Percentiles rank a stretch among this genome's conserved stretches.
phyloP scores from a whole-genome alignment of 495 filamentous ascomycete species.

The Aspergillus mulundensis region DNA sequence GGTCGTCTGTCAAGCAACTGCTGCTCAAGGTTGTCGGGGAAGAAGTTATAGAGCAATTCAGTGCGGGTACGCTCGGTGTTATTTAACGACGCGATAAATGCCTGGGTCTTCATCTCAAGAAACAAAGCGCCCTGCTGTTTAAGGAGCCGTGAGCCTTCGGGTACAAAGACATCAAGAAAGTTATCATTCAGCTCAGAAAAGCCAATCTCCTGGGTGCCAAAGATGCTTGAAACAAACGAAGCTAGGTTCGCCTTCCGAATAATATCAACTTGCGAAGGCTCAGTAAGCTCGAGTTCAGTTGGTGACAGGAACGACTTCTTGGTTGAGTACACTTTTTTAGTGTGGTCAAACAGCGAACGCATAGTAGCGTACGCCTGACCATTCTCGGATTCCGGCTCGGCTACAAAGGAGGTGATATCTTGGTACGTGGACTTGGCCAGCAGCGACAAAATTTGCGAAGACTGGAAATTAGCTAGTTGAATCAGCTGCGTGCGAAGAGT shows the following conservation, averaged over 20 bases:
- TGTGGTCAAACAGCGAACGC: constrained; percentile 74
- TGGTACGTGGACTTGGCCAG: constrained; percentile 63
- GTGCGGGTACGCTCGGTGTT: constrained; percentile 60
- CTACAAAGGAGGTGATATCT: constrained; percentile 72
- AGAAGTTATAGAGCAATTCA: constrained; percentile 68
- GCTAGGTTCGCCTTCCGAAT: constrained; percentile 86
- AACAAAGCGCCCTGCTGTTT: constrained; percentile 69
- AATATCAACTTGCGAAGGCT: constrained; percentile 63
- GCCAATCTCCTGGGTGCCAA: constrained; percentile 77
- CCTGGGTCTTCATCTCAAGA: constrained; percentile 82
- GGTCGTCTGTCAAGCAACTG: constrained; percentile 61
- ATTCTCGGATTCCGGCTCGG: constrained; percentile 67
- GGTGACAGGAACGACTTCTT: constrained; percentile 66
- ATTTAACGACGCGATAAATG: constrained; percentile 69
- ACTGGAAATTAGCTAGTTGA: constrained; percentile 28
- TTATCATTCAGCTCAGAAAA: constrained; percentile 79
- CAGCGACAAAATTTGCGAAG: constrained; percentile 66
- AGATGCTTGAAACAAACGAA: constrained; percentile 76
- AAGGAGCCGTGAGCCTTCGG: constrained; percentile 65
- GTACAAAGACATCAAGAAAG: constrained; percentile 81
- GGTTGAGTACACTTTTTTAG: constrained; percentile 72
- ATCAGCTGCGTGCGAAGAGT: background rate
- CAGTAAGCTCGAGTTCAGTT: constrained; percentile 66
- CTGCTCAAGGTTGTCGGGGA: constrained; percentile 65
- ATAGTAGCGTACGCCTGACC: constrained; percentile 77